These are phyloP conservation scores for Pleomassaria siparia DNA, from an alignment of 2,329 filamentous ascomycete genomes.

Conservation along the genomic window DNA sequence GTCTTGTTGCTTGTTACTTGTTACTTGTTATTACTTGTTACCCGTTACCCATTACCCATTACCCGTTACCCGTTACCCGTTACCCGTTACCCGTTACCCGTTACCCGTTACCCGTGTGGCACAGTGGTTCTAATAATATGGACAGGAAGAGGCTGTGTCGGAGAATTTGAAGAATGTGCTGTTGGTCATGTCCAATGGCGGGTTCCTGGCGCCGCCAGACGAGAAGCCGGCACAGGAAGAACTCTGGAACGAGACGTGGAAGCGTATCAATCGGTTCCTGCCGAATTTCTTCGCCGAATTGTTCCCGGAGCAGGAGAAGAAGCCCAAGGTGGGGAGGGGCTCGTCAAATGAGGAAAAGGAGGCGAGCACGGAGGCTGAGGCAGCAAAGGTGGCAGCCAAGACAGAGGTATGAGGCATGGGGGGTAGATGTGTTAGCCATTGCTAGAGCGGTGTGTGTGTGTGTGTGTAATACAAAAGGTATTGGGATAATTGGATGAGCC, in stretches of 20 bases:
- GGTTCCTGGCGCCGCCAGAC: slow-evolving; percentile 73
- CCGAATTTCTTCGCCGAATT: slow-evolving; percentile 61
- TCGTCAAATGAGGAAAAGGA: slow-evolving; percentile 19
- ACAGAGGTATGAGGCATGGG: neutral
- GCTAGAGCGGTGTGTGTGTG: too few species aligned
- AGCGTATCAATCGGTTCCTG: slow-evolving; percentile 61
- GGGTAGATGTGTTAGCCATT: neutral
- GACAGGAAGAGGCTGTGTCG: slow-evolving; percentile 89
- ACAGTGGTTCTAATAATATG: slow-evolving; percentile 12
- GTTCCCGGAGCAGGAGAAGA: slow-evolving; percentile 54
- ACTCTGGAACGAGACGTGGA: slow-evolving; percentile 64
- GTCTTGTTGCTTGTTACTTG: neutral
- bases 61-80: neutral
- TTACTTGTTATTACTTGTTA: neutral
- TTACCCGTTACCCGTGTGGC: neutral
- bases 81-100: neutral
- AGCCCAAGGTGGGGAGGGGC: slow-evolving; percentile 22
- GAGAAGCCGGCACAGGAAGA: slow-evolving; percentile 53
- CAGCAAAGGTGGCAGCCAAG: slow-evolving; percentile 11
- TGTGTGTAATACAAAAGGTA: too few species aligned
- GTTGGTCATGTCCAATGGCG: slow-evolving; percentile 89
- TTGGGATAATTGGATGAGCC: too few species aligned
- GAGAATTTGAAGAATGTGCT: slow-evolving; percentile 96
- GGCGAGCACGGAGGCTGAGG: slow-evolving; percentile 19
- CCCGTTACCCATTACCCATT: neutral